A percentile compares a stretch with the other conserved stretches of the same genome.
Evolutionary conservation across 345 rosid species (phyloP).

Genomic region (Populus nigra): DNA sequence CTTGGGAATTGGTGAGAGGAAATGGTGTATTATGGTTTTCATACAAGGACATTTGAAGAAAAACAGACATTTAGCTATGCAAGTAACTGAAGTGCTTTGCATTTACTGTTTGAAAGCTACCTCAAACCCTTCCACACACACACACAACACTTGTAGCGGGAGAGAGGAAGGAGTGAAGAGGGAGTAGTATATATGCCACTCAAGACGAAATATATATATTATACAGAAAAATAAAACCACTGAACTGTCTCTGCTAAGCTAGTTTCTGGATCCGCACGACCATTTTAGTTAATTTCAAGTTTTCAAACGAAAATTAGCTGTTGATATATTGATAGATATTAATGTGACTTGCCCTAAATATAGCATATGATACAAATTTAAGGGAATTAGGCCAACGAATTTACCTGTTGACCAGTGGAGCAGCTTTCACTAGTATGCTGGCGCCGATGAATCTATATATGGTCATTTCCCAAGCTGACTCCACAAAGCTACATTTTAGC

Average conservation of each 20-base stretch:
- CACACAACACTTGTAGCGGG: not conserved
- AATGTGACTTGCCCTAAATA: not conserved
- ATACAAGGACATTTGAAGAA: constrained; percentile 26
- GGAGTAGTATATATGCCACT: not conserved
- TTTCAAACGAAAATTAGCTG: too few relatives aligned
- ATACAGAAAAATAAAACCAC: not conserved
- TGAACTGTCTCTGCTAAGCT: not conserved
- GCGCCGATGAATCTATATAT: too few relatives aligned
- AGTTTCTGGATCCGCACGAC: not conserved
- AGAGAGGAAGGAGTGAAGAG: not conserved
- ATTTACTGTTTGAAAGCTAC: constrained; percentile 43
- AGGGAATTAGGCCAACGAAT: not conserved
- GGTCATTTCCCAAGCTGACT: not conserved
- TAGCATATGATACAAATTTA: not conserved
- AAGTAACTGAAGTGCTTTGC: constrained; percentile 34
- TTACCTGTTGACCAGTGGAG: not conserved
- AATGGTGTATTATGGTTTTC: constrained; percentile 18
- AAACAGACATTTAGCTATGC: constrained; percentile 27
- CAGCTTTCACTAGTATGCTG: not conserved
- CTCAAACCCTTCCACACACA: constrained; percentile 19
- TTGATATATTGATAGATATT: not conserved
- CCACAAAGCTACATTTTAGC: not conserved
- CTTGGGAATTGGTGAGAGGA: constrained; percentile 14
- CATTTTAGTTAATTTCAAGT: too few relatives aligned
- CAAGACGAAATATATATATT: too few relatives aligned